These are phyloP conservation scores for Stromatinia cepivora DNA, from an alignment of 2,329 filamentous ascomycete genomes.

Conservation along the genomic window DNA sequence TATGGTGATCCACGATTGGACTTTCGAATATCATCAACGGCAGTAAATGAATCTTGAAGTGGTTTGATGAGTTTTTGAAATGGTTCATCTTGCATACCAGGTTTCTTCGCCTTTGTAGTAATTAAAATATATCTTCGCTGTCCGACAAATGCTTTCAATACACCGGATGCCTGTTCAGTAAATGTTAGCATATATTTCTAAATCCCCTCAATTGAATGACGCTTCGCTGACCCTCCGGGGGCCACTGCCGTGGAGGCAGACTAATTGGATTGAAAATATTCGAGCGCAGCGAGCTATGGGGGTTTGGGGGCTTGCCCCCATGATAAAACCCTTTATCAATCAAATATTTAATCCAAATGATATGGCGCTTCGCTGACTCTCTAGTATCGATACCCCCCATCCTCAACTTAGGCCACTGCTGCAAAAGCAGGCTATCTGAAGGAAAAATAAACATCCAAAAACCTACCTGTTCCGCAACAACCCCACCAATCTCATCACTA, in stretches of 20 bases:
- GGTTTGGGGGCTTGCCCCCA: not conserved
- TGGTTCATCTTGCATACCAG: constrained; percentile 62
- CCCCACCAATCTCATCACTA: constrained; percentile 74
- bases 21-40: constrained; percentile 79
- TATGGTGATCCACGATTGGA: constrained; percentile 72
- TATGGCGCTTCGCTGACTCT: not conserved
- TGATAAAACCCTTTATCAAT: not conserved
- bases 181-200: constrained; percentile 24
- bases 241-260: not conserved
- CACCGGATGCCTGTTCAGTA: constrained; percentile 49
- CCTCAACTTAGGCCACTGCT: not conserved
- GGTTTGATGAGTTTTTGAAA: constrained; percentile 82
- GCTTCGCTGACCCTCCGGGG: not conserved
- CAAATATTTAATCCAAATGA: not conserved
- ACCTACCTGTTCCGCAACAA: constrained; percentile 76
- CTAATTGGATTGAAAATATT: not conserved
- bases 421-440: not conserved
- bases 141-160: constrained; percentile 70
- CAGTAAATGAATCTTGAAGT: constrained; percentile 78
- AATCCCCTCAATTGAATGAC: not conserved
- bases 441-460: not conserved
- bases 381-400: not conserved
- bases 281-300: not conserved
- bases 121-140: constrained; percentile 87
- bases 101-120: constrained; percentile 89